A percentile compares a stretch with the other conserved stretches of the same genome.
These are phyloP conservation scores for Ehretia macrophylla DNA, from an alignment of 257 asterid species.

Conservation along the genomic window DNA sequence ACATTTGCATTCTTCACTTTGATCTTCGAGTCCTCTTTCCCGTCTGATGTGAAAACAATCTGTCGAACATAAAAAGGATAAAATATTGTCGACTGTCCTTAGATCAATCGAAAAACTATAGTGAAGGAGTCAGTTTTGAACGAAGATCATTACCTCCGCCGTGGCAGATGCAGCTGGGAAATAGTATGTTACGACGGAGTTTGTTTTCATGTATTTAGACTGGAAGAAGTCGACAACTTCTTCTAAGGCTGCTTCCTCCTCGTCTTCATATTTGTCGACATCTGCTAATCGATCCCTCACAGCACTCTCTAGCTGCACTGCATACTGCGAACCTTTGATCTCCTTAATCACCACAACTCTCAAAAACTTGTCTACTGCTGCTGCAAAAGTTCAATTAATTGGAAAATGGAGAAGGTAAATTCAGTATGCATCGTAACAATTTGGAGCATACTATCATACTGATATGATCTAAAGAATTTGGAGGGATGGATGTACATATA, in stretches of 20 bases:
- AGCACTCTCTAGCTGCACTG: slow-evolving; percentile 68
- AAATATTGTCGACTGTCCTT: not conserved
- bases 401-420: not conserved
- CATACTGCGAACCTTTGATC: slow-evolving; percentile 93
- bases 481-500: too few species aligned
- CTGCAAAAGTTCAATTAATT: slow-evolving; percentile 29
- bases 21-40: slow-evolving; percentile 53
- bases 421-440: not conserved
- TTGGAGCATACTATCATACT: too few species aligned
- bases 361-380: slow-evolving; percentile 60
- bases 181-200: slow-evolving; percentile 47
- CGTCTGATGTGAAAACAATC: slow-evolving; percentile 55
- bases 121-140: too few species aligned
- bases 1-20: slow-evolving; percentile 76
- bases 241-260: slow-evolving; percentile 76
- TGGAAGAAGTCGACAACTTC: slow-evolving; percentile 57
- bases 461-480: too few species aligned
- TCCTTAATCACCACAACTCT: slow-evolving; percentile 90
- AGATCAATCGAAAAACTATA: not conserved
- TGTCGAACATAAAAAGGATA: slow-evolving; percentile 7
- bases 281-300: slow-evolving; percentile 80
- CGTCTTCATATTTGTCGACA: slow-evolving; percentile 70
- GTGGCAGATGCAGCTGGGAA: slow-evolving; percentile 49
- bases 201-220: slow-evolving; percentile 60
- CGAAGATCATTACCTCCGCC: slow-evolving; percentile 37